Evolutionary conservation across 2,329 filamentous ascomycete species (phyloP).

Genomic region (Ambrosiella beaveri): DNA sequence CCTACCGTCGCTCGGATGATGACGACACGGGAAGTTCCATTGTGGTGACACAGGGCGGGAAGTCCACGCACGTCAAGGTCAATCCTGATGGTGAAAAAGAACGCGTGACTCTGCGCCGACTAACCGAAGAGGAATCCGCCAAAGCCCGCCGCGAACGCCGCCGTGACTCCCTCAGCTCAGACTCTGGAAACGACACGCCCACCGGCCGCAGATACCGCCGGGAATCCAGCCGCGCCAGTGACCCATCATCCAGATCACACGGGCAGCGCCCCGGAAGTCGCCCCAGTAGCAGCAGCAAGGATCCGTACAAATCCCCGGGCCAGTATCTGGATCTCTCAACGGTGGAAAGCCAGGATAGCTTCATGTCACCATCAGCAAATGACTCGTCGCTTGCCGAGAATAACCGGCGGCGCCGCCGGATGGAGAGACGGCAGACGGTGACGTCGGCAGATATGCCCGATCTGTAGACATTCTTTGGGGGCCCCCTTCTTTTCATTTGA

Average conservation of each 20-base stretch:
- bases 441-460: conserved; percentile 8
- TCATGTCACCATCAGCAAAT: conserved; percentile 29
- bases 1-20: conserved; percentile 10
- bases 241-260: conserved; percentile 6
- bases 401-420: conserved; percentile 32
- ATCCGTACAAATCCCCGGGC: conserved; percentile 34
- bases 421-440: conserved; percentile 32
- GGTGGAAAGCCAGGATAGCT: conserved; percentile 29
- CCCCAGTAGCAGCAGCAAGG: conserved; percentile 32
- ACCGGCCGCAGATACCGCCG: conserved; percentile 32
- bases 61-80: conserved; percentile 35
- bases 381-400: conserved; percentile 30
- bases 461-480: background rate
- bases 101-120: conserved; percentile 40
- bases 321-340: conserved; percentile 29
- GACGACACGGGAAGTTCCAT: conserved; percentile 19
- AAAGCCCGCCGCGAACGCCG: conserved; percentile 19
- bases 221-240: conserved; percentile 21
- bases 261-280: conserved; percentile 16
- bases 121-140: conserved; percentile 43
- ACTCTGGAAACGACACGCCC: conserved; percentile 39
- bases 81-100: conserved; percentile 37
- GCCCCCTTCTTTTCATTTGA: background rate
- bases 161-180: conserved; percentile 36
- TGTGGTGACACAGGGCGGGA: conserved; percentile 26